These are phyloP conservation scores for Barnettozyma botsteinii DNA, from an alignment of 805 yeast genomes.

Conservation along the genomic window DNA sequence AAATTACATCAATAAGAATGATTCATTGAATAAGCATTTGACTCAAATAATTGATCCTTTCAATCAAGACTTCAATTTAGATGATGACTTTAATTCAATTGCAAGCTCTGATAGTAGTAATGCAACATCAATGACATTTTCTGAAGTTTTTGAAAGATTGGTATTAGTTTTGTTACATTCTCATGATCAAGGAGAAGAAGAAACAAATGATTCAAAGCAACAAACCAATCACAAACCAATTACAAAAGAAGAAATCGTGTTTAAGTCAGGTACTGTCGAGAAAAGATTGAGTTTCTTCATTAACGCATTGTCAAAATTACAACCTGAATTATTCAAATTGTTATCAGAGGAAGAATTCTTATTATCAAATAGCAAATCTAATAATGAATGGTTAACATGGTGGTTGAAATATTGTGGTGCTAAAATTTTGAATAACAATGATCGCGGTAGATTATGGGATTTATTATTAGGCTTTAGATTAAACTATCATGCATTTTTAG, in stretches of 20 bases:
- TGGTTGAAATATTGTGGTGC: constrained; percentile 92
- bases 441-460: constrained; percentile 90
- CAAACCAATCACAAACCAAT: constrained; percentile 5
- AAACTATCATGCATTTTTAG: constrained; percentile 23
- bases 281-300: constrained; percentile 66
- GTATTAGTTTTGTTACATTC: constrained; percentile 68
- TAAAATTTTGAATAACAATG: constrained; percentile 73
- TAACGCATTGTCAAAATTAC: constrained; percentile 49
- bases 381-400: constrained; percentile 90
- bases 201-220: constrained; percentile 5
- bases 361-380: constrained; percentile 46
- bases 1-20: constrained; percentile 17
- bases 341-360: constrained; percentile 75
- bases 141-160: constrained; percentile 69
- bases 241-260: constrained; percentile 34
- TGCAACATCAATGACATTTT: constrained; percentile 39
- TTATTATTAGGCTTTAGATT: constrained; percentile 72
- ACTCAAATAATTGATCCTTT: constrained; percentile 13
- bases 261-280: constrained; percentile 51
- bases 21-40: constrained; percentile 18
- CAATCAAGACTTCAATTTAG: constrained; percentile 18
- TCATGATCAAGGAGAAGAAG: constrained; percentile 11
- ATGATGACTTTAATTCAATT: constrained; percentile 15
- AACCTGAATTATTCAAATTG: constrained; percentile 73
- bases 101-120: constrained; percentile 9